These are phyloP conservation scores for Serendipita indica DNA, from an alignment of 768 basidiomycete genomes.

Conservation along the genomic window DNA sequence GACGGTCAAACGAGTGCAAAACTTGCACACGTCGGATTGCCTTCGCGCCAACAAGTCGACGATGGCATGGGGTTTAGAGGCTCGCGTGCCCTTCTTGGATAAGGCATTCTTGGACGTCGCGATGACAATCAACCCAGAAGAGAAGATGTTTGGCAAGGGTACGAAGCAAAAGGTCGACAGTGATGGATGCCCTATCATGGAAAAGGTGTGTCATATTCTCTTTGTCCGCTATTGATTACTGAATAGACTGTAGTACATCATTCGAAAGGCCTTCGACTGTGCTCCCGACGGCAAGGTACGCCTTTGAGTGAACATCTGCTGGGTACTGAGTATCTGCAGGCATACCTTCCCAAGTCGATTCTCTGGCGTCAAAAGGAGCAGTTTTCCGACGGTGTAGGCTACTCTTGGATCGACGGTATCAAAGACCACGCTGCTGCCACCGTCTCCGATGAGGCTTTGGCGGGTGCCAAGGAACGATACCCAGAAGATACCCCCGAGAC, in stretches of 20 bases:
- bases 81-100: slow-evolving; percentile 97
- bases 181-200: slow-evolving; percentile 86
- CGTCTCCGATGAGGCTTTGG: slow-evolving; percentile 73
- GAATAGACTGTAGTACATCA: slow-evolving; percentile 52
- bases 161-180: slow-evolving; percentile 52
- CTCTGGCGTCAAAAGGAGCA: slow-evolving; percentile 99
- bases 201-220: slow-evolving; percentile 50
- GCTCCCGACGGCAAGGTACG: slow-evolving; percentile 67
- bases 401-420: slow-evolving; percentile 55
- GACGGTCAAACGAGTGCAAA: slow-evolving; percentile 86
- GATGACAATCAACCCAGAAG: slow-evolving; percentile 76
- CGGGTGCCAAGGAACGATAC: slow-evolving; percentile 59
- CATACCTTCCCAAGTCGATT: slow-evolving; percentile 86
- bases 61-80: slow-evolving; percentile 99
- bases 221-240: not conserved
- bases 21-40: slow-evolving; percentile 94
- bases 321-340: slow-evolving; percentile 29
- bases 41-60: slow-evolving; percentile 99
- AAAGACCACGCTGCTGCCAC: slow-evolving; percentile 67
- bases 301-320: slow-evolving; percentile 4
- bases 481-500: slow-evolving; percentile 74
- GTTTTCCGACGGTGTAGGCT: slow-evolving; percentile 97
- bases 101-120: slow-evolving; percentile 87
- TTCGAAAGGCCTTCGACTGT: slow-evolving; percentile 91
- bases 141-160: slow-evolving; percentile 87